phyloP scores from a whole-genome alignment of 768 basidiomycete species.

The Terana coerulea region DNA sequence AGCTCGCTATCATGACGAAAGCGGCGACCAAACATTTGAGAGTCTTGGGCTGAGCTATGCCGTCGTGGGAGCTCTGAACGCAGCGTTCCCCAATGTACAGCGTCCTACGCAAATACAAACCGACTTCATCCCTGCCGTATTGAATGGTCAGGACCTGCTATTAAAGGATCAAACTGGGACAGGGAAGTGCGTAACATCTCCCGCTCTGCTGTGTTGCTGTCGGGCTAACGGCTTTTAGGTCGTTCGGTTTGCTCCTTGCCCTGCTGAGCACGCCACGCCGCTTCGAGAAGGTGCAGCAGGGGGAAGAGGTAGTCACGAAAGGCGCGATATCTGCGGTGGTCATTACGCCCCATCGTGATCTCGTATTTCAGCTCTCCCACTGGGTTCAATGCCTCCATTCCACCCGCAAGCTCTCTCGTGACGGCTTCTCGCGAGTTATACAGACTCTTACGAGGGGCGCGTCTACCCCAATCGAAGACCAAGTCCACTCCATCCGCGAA shows the following conservation, averaged over 20 bases:
- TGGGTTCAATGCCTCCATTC: conserved; percentile 58
- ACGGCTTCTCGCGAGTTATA: conserved; percentile 40
- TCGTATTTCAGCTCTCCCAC: conserved; percentile 61
- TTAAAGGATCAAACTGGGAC: conserved; percentile 71
- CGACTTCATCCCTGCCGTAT: conserved; percentile 57
- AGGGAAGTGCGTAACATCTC: conserved; percentile 62
- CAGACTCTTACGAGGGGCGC: conserved; percentile 62
- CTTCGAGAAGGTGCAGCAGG: not conserved
- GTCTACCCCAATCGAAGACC: conserved; percentile 35
- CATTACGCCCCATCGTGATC: conserved; percentile 69
- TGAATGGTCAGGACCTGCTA: conserved; percentile 55
- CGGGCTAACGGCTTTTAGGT: conserved; percentile 40
- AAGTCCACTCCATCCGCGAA: conserved; percentile 35
- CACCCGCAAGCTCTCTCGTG: conserved; percentile 20
- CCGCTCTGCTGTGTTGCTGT: not conserved
- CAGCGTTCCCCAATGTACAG: conserved; percentile 59
- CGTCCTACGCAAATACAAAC: conserved; percentile 57
- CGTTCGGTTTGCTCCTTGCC: conserved; percentile 67
- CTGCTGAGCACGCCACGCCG: conserved; percentile 54
- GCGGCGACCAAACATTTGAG: no score
- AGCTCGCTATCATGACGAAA: no score
- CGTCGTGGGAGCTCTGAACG: conserved; percentile 45
- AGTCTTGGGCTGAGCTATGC: conserved; percentile 48
- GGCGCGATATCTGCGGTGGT: conserved; percentile 50
- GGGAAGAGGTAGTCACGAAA: conserved; percentile 4